phyloP scores from a whole-genome alignment of 1,139 yeast genomes.

The Taiozyma sp. region DNA sequence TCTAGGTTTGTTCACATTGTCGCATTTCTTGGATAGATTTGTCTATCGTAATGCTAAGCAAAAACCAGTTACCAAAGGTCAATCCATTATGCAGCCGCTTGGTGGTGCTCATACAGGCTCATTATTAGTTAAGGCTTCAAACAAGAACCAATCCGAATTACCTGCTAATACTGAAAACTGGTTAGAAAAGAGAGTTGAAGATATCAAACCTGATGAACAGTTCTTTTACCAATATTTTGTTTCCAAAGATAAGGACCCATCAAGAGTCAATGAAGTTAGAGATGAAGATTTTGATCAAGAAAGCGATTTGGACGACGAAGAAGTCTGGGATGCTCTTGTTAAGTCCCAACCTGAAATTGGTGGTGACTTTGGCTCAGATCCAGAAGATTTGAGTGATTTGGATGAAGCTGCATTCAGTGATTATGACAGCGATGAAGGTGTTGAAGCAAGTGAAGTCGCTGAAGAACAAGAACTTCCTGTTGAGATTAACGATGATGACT shows the following conservation, averaged over 20 bases:
- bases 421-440: slow-evolving; percentile 25
- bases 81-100: slow-evolving; percentile 96
- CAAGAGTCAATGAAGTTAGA: slow-evolving; percentile 32
- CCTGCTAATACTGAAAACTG: slow-evolving; percentile 87
- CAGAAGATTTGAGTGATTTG: slow-evolving; percentile 49
- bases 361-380: slow-evolving; percentile 46
- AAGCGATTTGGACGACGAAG: slow-evolving; percentile 67
- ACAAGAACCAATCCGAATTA: slow-evolving; percentile 34
- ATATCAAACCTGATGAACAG: slow-evolving; percentile 81
- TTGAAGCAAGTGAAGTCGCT: slow-evolving; percentile 10
- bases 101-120: slow-evolving; percentile 81
- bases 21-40: slow-evolving; percentile 92
- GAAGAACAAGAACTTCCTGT: slow-evolving; percentile 21
- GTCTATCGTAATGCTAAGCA: slow-evolving; percentile 91
- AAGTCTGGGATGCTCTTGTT: slow-evolving; percentile 87
- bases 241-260: slow-evolving; percentile 45
- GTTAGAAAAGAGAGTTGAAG: slow-evolving; percentile 59
- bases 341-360: slow-evolving; percentile 82
- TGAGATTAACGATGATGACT: slow-evolving; percentile 27
- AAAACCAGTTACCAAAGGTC: slow-evolving; percentile 67
- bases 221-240: slow-evolving; percentile 89
- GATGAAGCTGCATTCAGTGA: slow-evolving; percentile 36
- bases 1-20: slow-evolving; percentile 77
- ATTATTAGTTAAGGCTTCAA: slow-evolving; percentile 66
- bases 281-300: slow-evolving; percentile 38